Percentiles rank a stretch among this genome's conserved stretches.
phyloP scores from a whole-genome alignment of 345 rosid species.

The Gossypium mustelinum region DNA sequence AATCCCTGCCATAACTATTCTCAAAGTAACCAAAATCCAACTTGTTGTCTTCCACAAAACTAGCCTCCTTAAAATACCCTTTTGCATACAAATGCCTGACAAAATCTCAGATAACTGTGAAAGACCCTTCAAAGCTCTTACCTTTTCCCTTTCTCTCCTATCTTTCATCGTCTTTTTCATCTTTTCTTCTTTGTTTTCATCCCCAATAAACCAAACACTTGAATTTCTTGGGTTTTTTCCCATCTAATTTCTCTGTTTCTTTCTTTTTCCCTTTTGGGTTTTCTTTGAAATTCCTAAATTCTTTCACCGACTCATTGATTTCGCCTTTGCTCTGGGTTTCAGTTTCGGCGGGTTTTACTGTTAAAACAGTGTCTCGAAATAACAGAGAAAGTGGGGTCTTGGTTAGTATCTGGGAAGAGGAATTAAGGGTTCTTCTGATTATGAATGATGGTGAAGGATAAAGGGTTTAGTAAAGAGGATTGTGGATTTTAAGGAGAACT shows the following conservation, averaged over 20 bases:
- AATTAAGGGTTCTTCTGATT: constrained; percentile 24
- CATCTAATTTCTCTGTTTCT: neutral
- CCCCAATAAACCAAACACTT: constrained; percentile 25
- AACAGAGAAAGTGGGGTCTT: constrained; percentile 38
- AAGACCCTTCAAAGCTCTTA: constrained; percentile 44
- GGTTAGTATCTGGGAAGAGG: constrained; percentile 18
- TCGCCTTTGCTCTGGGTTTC: constrained; percentile 18
- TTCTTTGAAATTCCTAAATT: constrained; percentile 33
- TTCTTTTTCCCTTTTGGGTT: constrained; percentile 16
- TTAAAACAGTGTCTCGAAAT: constrained; percentile 51
- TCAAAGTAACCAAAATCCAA: constrained; percentile 49
- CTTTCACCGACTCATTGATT: constrained; percentile 34
- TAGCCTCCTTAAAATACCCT: constrained; percentile 69
- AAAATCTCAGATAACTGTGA: constrained; percentile 47
- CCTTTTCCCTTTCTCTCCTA: constrained; percentile 10
- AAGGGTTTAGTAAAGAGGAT: constrained; percentile 18
- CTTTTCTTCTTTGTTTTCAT: constrained; percentile 2
- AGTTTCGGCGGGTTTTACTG: constrained; percentile 29
- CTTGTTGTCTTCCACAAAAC: constrained; percentile 38
- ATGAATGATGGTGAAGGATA: constrained; percentile 14
- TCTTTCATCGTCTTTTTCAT: constrained; percentile 2
- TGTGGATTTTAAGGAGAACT: constrained; percentile 20
- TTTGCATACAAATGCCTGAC: constrained; percentile 45
- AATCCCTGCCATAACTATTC: constrained; percentile 52
- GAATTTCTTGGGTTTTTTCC: constrained; percentile 14